Evolutionary conservation across 306 rosid genomes (phyloP).

Genomic region (Abrus precatorius): DNA sequence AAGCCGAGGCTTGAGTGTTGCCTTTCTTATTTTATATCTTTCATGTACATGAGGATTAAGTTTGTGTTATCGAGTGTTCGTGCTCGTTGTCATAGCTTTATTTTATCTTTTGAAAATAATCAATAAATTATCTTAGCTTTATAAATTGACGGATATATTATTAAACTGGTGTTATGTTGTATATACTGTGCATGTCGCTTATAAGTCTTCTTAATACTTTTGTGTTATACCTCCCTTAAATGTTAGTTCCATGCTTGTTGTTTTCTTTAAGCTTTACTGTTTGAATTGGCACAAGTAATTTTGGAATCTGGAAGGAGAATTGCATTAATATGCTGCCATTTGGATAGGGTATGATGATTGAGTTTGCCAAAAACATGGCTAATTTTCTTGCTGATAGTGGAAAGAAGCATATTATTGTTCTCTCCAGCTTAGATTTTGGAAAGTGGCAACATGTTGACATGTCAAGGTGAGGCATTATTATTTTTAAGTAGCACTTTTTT

Average conservation of each 20-base stretch:
- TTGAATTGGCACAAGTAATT: background rate
- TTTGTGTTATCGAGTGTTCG: constrained; percentile 14
- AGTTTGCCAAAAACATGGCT: constrained; percentile 80
- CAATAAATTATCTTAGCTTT: constrained; percentile 15
- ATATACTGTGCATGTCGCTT: constrained; percentile 10
- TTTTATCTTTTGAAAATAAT: constrained; percentile 7
- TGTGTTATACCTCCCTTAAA: constrained; percentile 1
- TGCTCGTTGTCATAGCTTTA: background rate
- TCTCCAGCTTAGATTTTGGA: constrained; percentile 92
- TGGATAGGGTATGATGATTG: constrained; percentile 78
- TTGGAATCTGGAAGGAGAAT: constrained; percentile 31
- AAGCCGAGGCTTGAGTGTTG: background rate
- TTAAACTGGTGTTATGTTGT: background rate
- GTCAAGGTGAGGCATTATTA: constrained; percentile 67
- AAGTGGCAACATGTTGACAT: constrained; percentile 87
- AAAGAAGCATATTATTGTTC: constrained; percentile 78
- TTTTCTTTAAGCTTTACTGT: constrained; percentile 24
- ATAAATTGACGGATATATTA: constrained; percentile 16
- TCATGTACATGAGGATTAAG: background rate
- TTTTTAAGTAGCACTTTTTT: constrained; percentile 3
- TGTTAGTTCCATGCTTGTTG: constrained; percentile 24
- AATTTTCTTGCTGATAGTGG: constrained; percentile 74
- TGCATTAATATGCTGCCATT: constrained; percentile 41
- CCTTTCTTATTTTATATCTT: background rate
- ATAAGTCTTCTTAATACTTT: background rate